phyloP scores from a whole-genome alignment of 148 eudicot species.

The Spergularia marina region DNA sequence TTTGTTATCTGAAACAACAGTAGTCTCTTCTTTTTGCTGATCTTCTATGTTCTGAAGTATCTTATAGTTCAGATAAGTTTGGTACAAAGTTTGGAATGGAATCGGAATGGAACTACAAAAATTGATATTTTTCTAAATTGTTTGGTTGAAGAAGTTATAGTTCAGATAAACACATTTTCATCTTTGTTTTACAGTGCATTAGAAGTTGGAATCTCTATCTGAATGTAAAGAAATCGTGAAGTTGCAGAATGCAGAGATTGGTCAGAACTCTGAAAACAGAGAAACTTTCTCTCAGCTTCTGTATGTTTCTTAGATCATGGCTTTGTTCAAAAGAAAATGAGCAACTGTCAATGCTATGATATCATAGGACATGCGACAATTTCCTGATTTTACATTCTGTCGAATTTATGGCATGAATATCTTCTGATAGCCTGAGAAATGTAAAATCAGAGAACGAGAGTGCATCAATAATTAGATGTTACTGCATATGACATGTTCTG shows the following conservation, averaged over 20 bases:
- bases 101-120: no score
- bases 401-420: conserved; percentile 9
- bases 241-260: no score
- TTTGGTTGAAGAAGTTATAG: no score
- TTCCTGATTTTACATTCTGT: neutral
- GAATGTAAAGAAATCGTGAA: no score
- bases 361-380: neutral
- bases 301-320: conserved; percentile 13
- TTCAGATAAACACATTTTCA: no score
- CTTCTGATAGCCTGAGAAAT: neutral
- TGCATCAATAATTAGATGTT: conserved; percentile 4
- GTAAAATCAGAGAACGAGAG: neutral
- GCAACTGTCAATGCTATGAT: neutral
- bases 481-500: conserved; percentile 12
- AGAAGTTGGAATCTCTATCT: no score
- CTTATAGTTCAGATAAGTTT: no score
- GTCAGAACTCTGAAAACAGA: no score
- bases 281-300: neutral
- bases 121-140: no score
- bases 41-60: conserved; percentile 7
- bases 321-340: neutral
- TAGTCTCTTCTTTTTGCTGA: conserved; percentile 7
- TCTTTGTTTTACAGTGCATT: no score
- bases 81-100: no score
- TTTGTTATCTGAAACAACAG: neutral